Evolutionary conservation across 2,329 filamentous ascomycete genomes (phyloP).

Genomic region (Alternaria sp.): DNA sequence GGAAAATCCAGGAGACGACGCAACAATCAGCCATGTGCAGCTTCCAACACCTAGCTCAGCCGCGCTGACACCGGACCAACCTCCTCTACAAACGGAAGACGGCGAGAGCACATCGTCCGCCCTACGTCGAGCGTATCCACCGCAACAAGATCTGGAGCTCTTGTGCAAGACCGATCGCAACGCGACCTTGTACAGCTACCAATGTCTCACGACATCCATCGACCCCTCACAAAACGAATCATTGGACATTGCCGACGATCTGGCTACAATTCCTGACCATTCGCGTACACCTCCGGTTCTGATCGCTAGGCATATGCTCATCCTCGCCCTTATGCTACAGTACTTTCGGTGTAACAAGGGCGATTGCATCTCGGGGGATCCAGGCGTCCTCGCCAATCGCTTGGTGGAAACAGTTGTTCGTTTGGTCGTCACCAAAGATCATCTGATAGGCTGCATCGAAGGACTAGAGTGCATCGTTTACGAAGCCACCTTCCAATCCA

Average conservation of each 20-base stretch:
- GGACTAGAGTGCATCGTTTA: slow-evolving; percentile 52
- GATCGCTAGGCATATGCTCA: slow-evolving; percentile 43
- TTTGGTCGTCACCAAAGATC: slow-evolving; percentile 46
- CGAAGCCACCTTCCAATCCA: slow-evolving; percentile 48
- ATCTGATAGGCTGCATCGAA: slow-evolving; percentile 48
- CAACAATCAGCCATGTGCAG: not conserved
- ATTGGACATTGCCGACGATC: slow-evolving; percentile 1
- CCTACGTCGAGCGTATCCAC: slow-evolving; percentile 15
- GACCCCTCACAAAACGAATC: slow-evolving; percentile 11
- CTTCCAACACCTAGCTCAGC: not conserved
- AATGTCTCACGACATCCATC: slow-evolving; percentile 13
- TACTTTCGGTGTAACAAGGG: slow-evolving; percentile 7
- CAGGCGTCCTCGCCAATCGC: slow-evolving; percentile 28
- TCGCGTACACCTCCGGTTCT: slow-evolving; percentile 33
- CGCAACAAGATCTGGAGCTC: slow-evolving; percentile 13
- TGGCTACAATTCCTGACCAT: slow-evolving; percentile 10
- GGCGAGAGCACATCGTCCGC: slow-evolving; percentile 4
- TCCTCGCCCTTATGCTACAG: slow-evolving; percentile 39
- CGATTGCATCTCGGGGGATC: slow-evolving; percentile 31
- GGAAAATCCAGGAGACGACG: not conserved
- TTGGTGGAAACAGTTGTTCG: slow-evolving; percentile 36
- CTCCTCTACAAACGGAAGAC: not conserved
- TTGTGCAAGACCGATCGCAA: slow-evolving; percentile 15
- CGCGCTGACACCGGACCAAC: not conserved
- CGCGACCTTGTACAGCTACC: slow-evolving; percentile 10